These are phyloP conservation scores for Marasmius oreades DNA, from an alignment of 1,284 basidiomycete genomes.

Conservation along the genomic window DNA sequence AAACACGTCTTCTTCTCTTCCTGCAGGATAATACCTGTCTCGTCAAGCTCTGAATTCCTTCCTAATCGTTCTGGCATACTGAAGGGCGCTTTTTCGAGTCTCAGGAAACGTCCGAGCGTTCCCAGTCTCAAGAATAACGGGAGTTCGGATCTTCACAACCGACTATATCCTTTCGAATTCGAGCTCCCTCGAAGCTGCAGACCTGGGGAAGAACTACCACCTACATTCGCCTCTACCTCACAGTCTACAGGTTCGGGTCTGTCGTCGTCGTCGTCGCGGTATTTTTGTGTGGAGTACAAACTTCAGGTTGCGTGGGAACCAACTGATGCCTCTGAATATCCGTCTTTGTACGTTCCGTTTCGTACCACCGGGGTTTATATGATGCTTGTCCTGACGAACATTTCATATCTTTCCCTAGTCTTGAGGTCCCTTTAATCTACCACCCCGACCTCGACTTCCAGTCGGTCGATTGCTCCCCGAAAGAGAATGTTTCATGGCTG, in stretches of 20 bases:
- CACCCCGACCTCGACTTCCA: conserved; percentile 59
- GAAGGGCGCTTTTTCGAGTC: conserved; percentile 14
- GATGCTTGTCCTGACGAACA: background rate
- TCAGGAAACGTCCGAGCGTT: conserved; percentile 34
- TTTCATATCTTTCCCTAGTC: conserved; percentile 29
- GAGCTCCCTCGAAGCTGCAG: conserved; percentile 48
- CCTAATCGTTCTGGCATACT: conserved; percentile 25
- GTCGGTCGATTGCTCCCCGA: conserved; percentile 45
- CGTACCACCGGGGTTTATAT: background rate
- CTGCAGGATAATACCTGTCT: conserved; percentile 42
- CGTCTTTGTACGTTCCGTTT: conserved; percentile 43
- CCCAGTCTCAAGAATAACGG: conserved; percentile 31
- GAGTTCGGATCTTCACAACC: conserved; percentile 23
- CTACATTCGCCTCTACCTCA: conserved; percentile 41
- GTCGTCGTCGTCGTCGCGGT: conserved; percentile 18
- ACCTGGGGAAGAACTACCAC: conserved; percentile 56
- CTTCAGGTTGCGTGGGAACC: conserved; percentile 60
- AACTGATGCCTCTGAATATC: conserved; percentile 37
- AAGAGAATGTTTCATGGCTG: conserved; percentile 53
- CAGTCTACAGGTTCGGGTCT: conserved; percentile 12
- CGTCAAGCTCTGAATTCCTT: conserved; percentile 30
- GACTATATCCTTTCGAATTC: conserved; percentile 55
- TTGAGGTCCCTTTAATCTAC: conserved; percentile 61
- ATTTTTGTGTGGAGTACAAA: conserved; percentile 50
- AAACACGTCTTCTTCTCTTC: conserved; percentile 59